Percentiles rank a stretch among this genome's conserved stretches.
phyloP scores from a whole-genome alignment of 306 rosid genomes.

The Vigna angularis region DNA sequence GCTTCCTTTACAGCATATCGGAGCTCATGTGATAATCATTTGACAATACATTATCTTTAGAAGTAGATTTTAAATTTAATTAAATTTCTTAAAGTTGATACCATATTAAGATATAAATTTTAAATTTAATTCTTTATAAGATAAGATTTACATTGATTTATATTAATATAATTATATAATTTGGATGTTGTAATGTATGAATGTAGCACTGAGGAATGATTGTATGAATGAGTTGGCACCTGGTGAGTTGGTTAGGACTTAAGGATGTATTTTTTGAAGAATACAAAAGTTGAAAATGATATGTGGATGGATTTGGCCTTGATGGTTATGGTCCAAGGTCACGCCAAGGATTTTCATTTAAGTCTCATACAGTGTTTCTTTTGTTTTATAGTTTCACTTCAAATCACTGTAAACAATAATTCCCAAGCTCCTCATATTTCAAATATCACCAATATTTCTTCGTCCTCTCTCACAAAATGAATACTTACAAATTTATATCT shows the following conservation, averaged over 20 bases:
- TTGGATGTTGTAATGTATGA: not conserved
- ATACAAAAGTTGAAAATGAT: constrained; percentile 1
- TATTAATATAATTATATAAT: no score
- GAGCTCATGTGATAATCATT: no score
- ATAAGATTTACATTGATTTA: no score
- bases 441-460: no score
- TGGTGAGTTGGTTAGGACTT: not conserved
- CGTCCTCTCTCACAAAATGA: no score
- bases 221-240: constrained; percentile 2
- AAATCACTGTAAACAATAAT: not conserved
- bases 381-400: not conserved
- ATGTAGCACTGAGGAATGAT: not conserved
- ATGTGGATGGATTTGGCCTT: not conserved
- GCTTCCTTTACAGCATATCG: no score
- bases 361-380: not conserved
- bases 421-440: not conserved
- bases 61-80: no score
- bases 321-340: constrained; percentile 1
- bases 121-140: no score
- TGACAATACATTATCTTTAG: no score
- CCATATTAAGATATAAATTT: no score
- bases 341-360: not conserved
- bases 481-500: no score
- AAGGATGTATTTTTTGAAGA: not conserved
- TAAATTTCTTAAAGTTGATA: no score